These are phyloP conservation scores for Cercospora sojina DNA, from an alignment of 2,329 filamentous ascomycete genomes.

Conservation along the genomic window DNA sequence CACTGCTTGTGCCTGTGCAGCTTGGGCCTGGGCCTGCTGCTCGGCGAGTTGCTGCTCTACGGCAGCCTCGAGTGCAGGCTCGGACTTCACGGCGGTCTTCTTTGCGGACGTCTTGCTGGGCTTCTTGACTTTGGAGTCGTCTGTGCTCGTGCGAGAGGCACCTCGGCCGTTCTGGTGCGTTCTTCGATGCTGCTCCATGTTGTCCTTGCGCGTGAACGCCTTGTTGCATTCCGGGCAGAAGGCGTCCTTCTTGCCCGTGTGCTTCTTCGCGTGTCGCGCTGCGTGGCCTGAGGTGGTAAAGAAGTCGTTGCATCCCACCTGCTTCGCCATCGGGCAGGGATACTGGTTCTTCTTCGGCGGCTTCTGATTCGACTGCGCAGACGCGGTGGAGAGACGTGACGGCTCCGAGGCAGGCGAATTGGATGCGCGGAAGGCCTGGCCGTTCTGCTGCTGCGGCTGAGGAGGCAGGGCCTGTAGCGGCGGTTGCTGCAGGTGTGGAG, in stretches of 20 bases:
- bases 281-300: constrained; percentile 84
- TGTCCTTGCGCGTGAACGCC: constrained; percentile 78
- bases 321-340: constrained; percentile 70
- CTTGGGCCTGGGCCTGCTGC: constrained; percentile 23
- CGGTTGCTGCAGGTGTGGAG: constrained; percentile 10
- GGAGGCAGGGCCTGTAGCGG: constrained; percentile 1
- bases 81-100: constrained; percentile 33
- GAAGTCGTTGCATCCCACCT: constrained; percentile 70
- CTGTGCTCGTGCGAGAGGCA: constrained; percentile 41
- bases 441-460: constrained; percentile 4
- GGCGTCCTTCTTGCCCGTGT: constrained; percentile 77
- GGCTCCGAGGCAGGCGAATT: constrained; percentile 54
- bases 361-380: constrained; percentile 49
- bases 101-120: constrained; percentile 39
- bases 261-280: constrained; percentile 81
- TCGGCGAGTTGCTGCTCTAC: constrained; percentile 39
- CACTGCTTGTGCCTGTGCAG: constrained; percentile 18
- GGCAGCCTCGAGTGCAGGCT: constrained; percentile 37
- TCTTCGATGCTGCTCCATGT: constrained; percentile 82
- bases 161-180: constrained; percentile 63
- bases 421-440: constrained; percentile 31
- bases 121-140: constrained; percentile 49
- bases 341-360: constrained; percentile 64
- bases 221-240: constrained; percentile 70
- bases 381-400: constrained; percentile 43